A percentile compares a stretch with the other conserved stretches of the same genome.
phyloP scores from a whole-genome alignment of 257 asterid genomes.

The Plantago major region DNA sequence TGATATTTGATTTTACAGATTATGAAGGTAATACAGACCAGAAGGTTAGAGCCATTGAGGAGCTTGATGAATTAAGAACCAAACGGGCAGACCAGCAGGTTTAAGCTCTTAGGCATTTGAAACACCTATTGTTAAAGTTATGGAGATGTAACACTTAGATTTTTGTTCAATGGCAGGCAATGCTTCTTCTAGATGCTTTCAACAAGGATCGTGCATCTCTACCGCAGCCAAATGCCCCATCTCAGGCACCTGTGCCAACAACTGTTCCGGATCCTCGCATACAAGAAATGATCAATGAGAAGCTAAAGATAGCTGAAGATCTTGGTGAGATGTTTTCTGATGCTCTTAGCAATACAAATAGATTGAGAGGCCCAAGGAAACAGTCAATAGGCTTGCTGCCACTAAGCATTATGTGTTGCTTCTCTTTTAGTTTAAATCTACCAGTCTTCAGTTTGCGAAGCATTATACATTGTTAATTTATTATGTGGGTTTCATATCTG shows the following conservation, averaged over 20 bases:
- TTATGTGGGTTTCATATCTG: neutral
- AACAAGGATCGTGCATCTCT: slow-evolving; percentile 95
- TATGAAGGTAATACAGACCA: slow-evolving; percentile 91
- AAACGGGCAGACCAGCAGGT: slow-evolving; percentile 98
- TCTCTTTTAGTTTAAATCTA: too few relatives aligned
- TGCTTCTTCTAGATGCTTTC: slow-evolving; percentile 97
- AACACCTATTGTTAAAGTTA: slow-evolving; percentile 8
- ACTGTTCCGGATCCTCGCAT: slow-evolving; percentile 82
- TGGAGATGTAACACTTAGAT: slow-evolving; percentile 11
- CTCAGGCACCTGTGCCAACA: slow-evolving; percentile 53
- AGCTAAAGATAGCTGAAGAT: slow-evolving; percentile 95
- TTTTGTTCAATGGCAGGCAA: slow-evolving; percentile 51
- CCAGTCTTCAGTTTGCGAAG: too few relatives aligned
- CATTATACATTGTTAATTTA: neutral
- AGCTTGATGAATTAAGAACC: slow-evolving; percentile 76
- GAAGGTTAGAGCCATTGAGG: slow-evolving; percentile 90
- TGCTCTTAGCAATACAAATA: slow-evolving; percentile 5
- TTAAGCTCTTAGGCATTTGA: slow-evolving; percentile 1
- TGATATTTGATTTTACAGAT: slow-evolving; percentile 39
- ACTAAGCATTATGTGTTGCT: too few relatives aligned
- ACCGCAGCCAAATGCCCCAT: slow-evolving; percentile 80
- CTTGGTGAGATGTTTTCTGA: slow-evolving; percentile 48
- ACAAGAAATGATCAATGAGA: slow-evolving; percentile 94
- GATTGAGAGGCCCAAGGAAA: neutral
- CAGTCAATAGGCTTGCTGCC: too few relatives aligned